Conservation (phyloP, 2,329 filamentous ascomycete species). For the Colletotrichum camelliae region DNA sequence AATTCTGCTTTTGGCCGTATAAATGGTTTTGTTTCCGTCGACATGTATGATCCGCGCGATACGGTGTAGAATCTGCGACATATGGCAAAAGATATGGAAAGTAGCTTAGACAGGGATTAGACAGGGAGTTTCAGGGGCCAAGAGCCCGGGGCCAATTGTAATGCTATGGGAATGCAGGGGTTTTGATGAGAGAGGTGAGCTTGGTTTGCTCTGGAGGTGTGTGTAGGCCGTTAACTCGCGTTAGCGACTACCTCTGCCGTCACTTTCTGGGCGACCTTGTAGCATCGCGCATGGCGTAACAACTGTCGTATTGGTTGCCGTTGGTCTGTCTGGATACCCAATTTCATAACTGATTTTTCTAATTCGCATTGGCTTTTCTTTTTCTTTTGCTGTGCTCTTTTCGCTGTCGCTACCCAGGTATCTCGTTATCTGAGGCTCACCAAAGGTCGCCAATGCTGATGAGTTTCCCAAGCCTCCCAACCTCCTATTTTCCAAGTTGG, state of each 20-base stretch:
- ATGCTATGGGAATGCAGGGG: constrained; percentile 20
- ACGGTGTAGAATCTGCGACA: neutral
- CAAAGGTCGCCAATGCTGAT: constrained; percentile 11
- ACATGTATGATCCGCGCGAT: neutral
- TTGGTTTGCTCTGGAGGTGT: constrained; percentile 13
- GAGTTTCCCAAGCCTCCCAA: constrained; percentile 18
- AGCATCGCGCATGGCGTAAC: neutral
- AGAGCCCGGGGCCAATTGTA: constrained; percentile 6
- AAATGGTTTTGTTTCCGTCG: neutral
- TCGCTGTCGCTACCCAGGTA: constrained; percentile 2
- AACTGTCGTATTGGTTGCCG: neutral
- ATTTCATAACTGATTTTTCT: constrained; percentile 1
- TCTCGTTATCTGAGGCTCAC: constrained; percentile 25
- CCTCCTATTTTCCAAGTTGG: constrained; percentile 23
- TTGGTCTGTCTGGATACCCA: constrained; percentile 5
- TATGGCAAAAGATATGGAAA: neutral
- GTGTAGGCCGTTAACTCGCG: constrained; percentile 28
- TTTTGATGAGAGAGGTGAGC: constrained; percentile 11
- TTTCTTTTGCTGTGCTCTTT: neutral
- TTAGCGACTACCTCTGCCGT: constrained; percentile 23
- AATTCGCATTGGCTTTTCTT: neutral
- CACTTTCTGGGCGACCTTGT: neutral
- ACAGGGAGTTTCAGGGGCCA: constrained; percentile 18
- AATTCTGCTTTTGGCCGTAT: neutral
- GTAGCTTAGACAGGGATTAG: constrained; percentile 19